These are phyloP conservation scores for Chalciporus sp. DNA, from an alignment of 1,284 basidiomycete species.

Conservation along the genomic window DNA sequence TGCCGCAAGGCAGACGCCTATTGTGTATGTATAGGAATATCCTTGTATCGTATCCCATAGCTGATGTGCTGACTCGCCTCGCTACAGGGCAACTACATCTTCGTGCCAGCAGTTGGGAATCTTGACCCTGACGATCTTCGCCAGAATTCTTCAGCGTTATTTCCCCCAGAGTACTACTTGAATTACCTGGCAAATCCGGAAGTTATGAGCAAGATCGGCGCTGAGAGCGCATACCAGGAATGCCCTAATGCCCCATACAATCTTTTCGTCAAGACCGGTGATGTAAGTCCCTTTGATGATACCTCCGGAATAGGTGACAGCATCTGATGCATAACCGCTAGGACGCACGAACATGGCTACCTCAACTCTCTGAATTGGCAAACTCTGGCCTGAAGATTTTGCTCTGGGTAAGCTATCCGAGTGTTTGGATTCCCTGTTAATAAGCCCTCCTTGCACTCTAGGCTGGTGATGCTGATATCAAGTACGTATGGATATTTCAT, in stretches of 20 bases:
- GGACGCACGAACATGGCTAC: conserved; percentile 58
- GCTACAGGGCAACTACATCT: conserved; percentile 48
- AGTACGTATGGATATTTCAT: conserved; percentile 37
- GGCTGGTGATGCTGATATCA: conserved; percentile 69
- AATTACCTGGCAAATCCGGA: conserved; percentile 43
- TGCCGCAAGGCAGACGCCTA: conserved; percentile 55
- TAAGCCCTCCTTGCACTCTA: conserved; percentile 24
- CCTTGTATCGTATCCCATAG: not conserved
- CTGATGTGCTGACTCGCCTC: not conserved
- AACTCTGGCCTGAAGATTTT: conserved; percentile 58
- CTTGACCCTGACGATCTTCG: conserved; percentile 58
- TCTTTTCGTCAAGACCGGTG: conserved; percentile 43
- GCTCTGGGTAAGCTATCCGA: conserved; percentile 51
- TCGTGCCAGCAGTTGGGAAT: conserved; percentile 51
- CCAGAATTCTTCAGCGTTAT: conserved; percentile 53
- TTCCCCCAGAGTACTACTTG: conserved; percentile 60
- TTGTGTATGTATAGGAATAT: conserved; percentile 45
- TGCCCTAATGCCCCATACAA: conserved; percentile 46
- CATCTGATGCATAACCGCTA: conserved; percentile 17
- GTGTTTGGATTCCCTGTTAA: not conserved
- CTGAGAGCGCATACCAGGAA: conserved; percentile 47
- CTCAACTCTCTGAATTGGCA: conserved; percentile 52
- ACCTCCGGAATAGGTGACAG: too few relatives aligned
- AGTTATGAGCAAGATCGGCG: conserved; percentile 51
- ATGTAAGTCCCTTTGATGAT: conserved; percentile 20